Base-by-base conservation (phyloP, 805 yeast genomes). In the Ogataea pilisensis region DNA sequence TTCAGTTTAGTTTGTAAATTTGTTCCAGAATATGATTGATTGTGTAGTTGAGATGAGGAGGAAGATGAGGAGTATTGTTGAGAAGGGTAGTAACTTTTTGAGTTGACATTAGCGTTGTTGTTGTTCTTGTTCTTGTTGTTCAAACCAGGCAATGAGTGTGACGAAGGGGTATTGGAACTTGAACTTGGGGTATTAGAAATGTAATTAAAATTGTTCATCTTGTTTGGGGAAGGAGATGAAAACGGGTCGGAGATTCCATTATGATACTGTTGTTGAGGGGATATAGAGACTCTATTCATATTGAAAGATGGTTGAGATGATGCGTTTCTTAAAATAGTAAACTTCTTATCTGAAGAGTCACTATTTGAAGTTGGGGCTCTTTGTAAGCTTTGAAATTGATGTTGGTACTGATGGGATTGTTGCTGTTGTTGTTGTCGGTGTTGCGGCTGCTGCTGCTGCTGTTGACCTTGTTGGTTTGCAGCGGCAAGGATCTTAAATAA, bases 181-280 rank as follows among this genome's bases (percentile, higher is more conserved):
- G 53, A 46, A 17, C 42, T 43, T n/a, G 57, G 52, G 6, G 54
- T 50, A 37, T 43, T 47, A 12, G 51, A 49, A 9, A 49, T 38
- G 38, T 50, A 49, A 37, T 47, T 53, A 38, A 43, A 46, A 32
- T 46, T 48, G 14, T 42, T 35, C 29, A 36, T 21, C 24, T 37
- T 45, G 31, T 37, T 42, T 16, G 43, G 36, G 13, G 49, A 29
- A 8, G 51, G 45, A 6, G 55, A 38, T 17, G 41, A 28, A 17
- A 13, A 30, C 1, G 29, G 16, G 3, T 40, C 48, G 6, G 28
- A 16, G 12, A 28, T 14, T 13, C 24, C 21, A 4, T 13, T 7
- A 6, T 24, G 13, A 5, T 37, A 25, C 5, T 37, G 29, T 31
- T 34, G 36, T 8, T 24, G 30, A 11, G 36, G 16, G 8, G 36